Evolutionary conservation across 2,329 filamentous ascomycete species (phyloP), one percentile per base, ranked within the genome.

Genomic region (Tolypocladium paradoxum): DNA sequence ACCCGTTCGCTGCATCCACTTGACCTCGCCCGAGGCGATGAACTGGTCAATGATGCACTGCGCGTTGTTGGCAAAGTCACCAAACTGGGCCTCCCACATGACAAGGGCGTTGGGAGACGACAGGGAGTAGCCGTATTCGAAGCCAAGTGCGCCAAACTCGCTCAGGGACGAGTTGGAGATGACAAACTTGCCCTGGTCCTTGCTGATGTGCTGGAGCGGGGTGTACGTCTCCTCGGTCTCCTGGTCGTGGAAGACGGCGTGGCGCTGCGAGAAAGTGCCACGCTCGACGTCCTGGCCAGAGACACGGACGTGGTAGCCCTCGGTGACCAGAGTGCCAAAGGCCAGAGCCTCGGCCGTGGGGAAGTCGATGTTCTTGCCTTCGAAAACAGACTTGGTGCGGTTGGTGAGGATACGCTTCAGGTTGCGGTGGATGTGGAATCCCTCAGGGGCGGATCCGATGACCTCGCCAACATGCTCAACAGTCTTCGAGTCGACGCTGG

Each of bases 1-100:
- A 65, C 93, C 93, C 52, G 91, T 96, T 72, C 93, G 87, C 77
- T 99, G 93, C 74, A 97, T 87, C 93, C 93, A 99, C 77, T 99
- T 99, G 60, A 88, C 85, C 75, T 99, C 93, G 68, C 93, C 93
- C 57, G 93, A 96, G 50, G 93, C 92, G 63, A 99, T 86, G 75
- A 99, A 99, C 74, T 99, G 93, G 71, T 99, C 93, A 66, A 99
- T 95, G 72, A 99, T 95, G 70, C 90, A 95, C 75, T 99, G 93
- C 45, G 93, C 92, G 67, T 96, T 99, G 81, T 99, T 99, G 79
- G 93, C 93, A 65, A 99, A 99, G 73, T 99, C 93, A 78, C 93
- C 93, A 66, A 99, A 99, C 73, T 99, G 93, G 37, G 93, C 93
- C 76, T 99, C 93, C 93, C 93, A 99, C 84, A 99, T 95, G 63